A percentile compares a stretch with the other conserved stretches of the same genome.
phyloP scores from a whole-genome alignment of 805 yeast species.

The Wickerhamiella sergipiensis region DNA sequence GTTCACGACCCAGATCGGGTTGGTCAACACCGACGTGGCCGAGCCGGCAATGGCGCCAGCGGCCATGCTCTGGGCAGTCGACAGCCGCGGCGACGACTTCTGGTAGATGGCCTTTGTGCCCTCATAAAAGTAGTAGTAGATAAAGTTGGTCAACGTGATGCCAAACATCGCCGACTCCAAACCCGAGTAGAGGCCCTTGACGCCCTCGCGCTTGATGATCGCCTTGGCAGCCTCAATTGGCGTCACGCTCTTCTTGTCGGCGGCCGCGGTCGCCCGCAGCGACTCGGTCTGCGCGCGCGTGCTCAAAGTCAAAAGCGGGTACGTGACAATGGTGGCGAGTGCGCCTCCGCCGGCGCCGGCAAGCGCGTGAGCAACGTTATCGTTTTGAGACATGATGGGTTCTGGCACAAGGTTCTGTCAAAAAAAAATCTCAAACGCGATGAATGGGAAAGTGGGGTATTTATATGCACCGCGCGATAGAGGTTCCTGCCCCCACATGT shows the following conservation, averaged over 20 bases:
- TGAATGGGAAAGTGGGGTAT: neutral
- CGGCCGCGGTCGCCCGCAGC: constrained; percentile 13
- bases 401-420: neutral
- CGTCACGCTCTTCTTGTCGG: constrained; percentile 15
- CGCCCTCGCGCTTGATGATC: constrained; percentile 45
- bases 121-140: constrained; percentile 86
- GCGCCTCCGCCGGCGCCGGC: constrained; percentile 95
- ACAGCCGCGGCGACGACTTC: constrained; percentile 21
- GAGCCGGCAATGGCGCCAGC: constrained; percentile 84
- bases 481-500: neutral
- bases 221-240: constrained; percentile 31
- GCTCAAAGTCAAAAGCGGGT: constrained; percentile 76
- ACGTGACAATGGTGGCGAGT: constrained; percentile 71
- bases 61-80: constrained; percentile 52
- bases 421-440: neutral
- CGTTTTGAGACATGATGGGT: constrained; percentile 16
- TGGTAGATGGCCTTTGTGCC: constrained; percentile 31
- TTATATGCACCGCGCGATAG: neutral
- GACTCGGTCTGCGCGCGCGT: constrained; percentile 74
- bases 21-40: constrained; percentile 65
- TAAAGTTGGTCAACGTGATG: constrained; percentile 70
- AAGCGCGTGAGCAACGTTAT: constrained; percentile 67
- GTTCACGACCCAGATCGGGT: constrained; percentile 94
- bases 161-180: constrained; percentile 80
- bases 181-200: constrained; percentile 66